A percentile compares a stretch with the other conserved stretches of the same genome.
phyloP scores from a whole-genome alignment of 768 basidiomycete genomes.

The Pholiota molesta region DNA sequence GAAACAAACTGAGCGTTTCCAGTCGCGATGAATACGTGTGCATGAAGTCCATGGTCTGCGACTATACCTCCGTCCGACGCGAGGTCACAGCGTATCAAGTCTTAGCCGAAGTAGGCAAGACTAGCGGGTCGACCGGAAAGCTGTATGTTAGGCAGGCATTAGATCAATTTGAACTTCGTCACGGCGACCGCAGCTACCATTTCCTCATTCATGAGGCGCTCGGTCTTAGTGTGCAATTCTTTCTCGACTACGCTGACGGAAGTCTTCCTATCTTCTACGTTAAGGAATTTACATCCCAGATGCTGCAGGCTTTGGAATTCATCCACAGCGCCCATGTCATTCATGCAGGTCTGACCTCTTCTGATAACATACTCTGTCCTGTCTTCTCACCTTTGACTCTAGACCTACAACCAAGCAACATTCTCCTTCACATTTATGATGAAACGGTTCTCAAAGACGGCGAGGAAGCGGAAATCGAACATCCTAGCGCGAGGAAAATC shows the following conservation, averaged over 20 bases:
- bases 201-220: conserved; percentile 17
- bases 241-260: conserved; percentile 1
- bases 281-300: neutral
- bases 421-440: conserved; percentile 21
- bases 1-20: conserved; percentile 2
- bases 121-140: conserved; percentile 3
- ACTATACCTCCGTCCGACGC: conserved; percentile 15
- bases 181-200: conserved; percentile 6
- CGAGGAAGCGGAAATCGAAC: conserved; percentile 17
- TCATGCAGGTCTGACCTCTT: conserved; percentile 18
- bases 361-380: neutral
- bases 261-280: conserved; percentile 1
- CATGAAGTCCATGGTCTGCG: conserved; percentile 17
- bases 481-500: conserved; percentile 20
- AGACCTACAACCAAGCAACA: conserved; percentile 24
- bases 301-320: conserved; percentile 21
- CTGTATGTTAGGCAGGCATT: conserved; percentile 13
- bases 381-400: neutral
- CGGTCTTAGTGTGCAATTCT: conserved; percentile 1
- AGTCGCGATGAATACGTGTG: conserved; percentile 13
- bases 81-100: conserved; percentile 12
- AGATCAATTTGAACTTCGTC: conserved; percentile 12
- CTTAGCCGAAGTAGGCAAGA: conserved; percentile 2
- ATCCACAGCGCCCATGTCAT: conserved; percentile 15
- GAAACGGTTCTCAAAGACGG: conserved; percentile 11